Conservation (phyloP, 2,329 filamentous ascomycete genomes). For the Hypocreales sp. region DNA sequence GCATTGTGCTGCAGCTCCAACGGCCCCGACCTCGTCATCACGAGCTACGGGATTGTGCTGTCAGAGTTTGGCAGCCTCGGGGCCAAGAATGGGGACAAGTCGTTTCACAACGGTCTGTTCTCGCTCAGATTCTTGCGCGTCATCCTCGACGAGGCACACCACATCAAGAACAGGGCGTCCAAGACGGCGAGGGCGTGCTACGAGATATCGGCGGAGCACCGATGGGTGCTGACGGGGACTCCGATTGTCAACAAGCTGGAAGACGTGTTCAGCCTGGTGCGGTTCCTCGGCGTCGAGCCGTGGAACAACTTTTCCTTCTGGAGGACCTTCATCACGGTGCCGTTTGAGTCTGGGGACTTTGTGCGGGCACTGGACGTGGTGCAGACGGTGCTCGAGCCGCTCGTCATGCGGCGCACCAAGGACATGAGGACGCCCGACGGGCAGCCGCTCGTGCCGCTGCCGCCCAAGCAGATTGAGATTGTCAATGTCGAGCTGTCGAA, state of each 20-base stretch:
- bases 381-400: constrained; percentile 85
- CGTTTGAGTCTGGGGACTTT: constrained; percentile 92
- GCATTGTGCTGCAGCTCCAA: constrained; percentile 65
- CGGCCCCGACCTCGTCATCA: constrained; percentile 79
- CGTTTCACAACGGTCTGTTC: constrained; percentile 61
- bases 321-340: constrained; percentile 96
- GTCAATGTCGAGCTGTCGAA: constrained; percentile 76
- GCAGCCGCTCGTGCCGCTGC: constrained; percentile 58
- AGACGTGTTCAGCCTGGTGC: constrained; percentile 83
- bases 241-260: constrained; percentile 94
- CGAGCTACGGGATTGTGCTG: constrained; percentile 81
- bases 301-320: constrained; percentile 99
- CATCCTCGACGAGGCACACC: constrained; percentile 89
- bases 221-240: constrained; percentile 89
- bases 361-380: constrained; percentile 89
- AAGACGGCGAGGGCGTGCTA: constrained; percentile 95
- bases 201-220: constrained; percentile 68
- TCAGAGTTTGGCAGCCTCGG: constrained; percentile 69
- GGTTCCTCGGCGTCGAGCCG: constrained; percentile 85
- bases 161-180: constrained; percentile 77
- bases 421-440: constrained; percentile 95
- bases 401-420: constrained; percentile 92
- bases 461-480: constrained; percentile 67
- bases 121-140: constrained; percentile 89
- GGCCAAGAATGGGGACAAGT: constrained; percentile 48